Percentiles rank a stretch among this genome's conserved stretches.
Conservation (phyloP, 352 stramenopile genomes). For the Globisporangium echinulatum region DNA sequence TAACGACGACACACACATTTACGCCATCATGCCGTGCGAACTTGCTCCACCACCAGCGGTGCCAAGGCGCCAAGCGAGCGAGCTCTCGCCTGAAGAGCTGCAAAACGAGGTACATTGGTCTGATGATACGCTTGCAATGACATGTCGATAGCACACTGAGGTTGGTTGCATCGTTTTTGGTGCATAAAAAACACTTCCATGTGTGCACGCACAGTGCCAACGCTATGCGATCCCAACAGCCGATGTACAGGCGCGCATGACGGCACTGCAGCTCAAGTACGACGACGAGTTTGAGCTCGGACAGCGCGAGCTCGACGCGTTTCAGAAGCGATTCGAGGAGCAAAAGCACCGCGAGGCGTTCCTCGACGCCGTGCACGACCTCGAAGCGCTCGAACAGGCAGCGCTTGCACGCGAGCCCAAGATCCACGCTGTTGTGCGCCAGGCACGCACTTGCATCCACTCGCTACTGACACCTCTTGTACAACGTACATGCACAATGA, state of each 20-base stretch:
- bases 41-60: too few relatives aligned
- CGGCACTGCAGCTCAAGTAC: slow-evolving; percentile 48
- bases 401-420: slow-evolving; percentile 39
- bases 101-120: slow-evolving; percentile 38
- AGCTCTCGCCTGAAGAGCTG: slow-evolving; percentile 48
- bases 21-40: too few relatives aligned
- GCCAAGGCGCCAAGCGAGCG: slow-evolving; percentile 27
- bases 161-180: not conserved
- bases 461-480: not conserved
- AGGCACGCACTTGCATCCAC: slow-evolving; percentile 13
- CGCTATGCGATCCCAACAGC: slow-evolving; percentile 42
- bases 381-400: slow-evolving; percentile 29
- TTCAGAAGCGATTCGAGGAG: slow-evolving; percentile 28
- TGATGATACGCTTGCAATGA: not conserved
- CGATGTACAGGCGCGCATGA: slow-evolving; percentile 35
- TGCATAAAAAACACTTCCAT: not conserved
- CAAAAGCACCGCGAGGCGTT: slow-evolving; percentile 45
- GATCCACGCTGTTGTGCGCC: slow-evolving; percentile 34
- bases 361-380: slow-evolving; percentile 26
- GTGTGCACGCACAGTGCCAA: slow-evolving; percentile 23
- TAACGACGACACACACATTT: too few relatives aligned
- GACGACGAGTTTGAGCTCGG: slow-evolving; percentile 51
- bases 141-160: not conserved
- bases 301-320: slow-evolving; percentile 29
- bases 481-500: too few relatives aligned